Conservation (phyloP, 1,284 basidiomycete genomes). For the Apiotrichum veenhuisii region DNA sequence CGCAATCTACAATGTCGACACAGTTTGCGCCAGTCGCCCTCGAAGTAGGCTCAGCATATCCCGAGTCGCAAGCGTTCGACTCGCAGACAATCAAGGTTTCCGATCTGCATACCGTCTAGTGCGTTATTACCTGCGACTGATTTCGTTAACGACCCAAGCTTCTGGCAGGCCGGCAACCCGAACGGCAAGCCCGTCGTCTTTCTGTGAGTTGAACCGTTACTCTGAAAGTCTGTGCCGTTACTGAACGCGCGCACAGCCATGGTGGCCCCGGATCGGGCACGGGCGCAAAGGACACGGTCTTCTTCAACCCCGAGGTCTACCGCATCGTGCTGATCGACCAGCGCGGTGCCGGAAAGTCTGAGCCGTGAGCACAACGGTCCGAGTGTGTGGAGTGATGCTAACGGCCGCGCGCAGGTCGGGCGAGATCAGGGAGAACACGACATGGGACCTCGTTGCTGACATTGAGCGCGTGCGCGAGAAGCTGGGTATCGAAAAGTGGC, state of each 20-base stretch:
- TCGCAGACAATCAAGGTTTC: constrained; percentile 67
- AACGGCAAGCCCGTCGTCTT: constrained; percentile 77
- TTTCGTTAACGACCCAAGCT: constrained; percentile 54
- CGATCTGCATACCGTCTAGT: constrained; percentile 75
- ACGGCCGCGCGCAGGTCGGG: constrained; percentile 58
- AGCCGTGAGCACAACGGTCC: constrained; percentile 55
- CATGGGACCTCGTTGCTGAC: constrained; percentile 90
- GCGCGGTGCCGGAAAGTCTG: constrained; percentile 76
- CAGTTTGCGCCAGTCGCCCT: neutral
- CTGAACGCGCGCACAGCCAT: constrained; percentile 14
- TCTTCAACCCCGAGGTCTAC: constrained; percentile 79
- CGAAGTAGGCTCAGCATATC: neutral
- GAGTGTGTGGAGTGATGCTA: neutral
- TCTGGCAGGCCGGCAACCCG: constrained; percentile 72
- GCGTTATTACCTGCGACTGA: constrained; percentile 31
- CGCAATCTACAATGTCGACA: neutral
- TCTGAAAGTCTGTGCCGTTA: too few species aligned
- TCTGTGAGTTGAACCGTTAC: constrained; percentile 42
- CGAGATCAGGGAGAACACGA: constrained; percentile 79
- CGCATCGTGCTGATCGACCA: constrained; percentile 69
- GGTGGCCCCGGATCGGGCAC: constrained; percentile 37
- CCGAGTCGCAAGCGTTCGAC: constrained; percentile 53
- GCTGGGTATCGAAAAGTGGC: constrained; percentile 73
- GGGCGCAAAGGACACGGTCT: constrained; percentile 61
- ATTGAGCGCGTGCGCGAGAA: constrained; percentile 75